Evolutionary conservation across 192 early-diverging fungal genomes (phyloP).

Genomic region (Pilobolus umbonatus): DNA sequence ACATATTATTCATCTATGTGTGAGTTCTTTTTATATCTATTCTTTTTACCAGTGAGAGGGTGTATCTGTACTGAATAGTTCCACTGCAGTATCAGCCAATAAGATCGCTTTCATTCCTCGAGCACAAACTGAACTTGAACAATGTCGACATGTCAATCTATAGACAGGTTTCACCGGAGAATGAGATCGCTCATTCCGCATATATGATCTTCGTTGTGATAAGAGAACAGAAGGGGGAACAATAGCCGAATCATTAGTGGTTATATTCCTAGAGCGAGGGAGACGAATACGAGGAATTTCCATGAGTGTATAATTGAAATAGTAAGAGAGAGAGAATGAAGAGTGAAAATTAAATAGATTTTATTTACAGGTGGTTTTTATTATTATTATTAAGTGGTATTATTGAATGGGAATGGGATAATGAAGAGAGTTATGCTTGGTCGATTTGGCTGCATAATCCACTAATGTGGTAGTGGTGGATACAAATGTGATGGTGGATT

Average conservation of each 20-base stretch:
- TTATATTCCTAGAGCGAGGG: conserved; percentile 6
- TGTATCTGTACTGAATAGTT: conserved; percentile 71
- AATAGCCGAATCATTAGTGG: not conserved
- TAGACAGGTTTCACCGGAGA: conserved; percentile 65
- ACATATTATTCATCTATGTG: not conserved
- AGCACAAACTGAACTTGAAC: conserved; percentile 52
- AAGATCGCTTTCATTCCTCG: conserved; percentile 83
- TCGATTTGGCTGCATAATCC: too few relatives aligned
- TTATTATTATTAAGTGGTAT: not conserved
- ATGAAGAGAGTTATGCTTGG: too few relatives aligned
- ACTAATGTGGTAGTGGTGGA: conserved; percentile 19
- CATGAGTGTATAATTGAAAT: not conserved
- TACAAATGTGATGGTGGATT: conserved; percentile 18
- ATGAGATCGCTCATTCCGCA: not conserved
- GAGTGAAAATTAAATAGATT: not conserved
- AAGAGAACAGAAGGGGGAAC: conserved; percentile 3
- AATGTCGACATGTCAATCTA: conserved; percentile 62
- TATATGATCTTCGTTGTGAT: not conserved
- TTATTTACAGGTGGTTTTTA: too few relatives aligned
- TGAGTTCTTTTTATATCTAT: not conserved
- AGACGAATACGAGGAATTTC: conserved; percentile 8
- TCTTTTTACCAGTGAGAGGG: conserved; percentile 51
- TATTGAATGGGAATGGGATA: not conserved
- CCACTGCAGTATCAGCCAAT: conserved; percentile 67
- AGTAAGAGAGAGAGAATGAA: not conserved